Evolutionary conservation across 2,329 filamentous ascomycete species (phyloP), one percentile per base, ranked within the genome.

Genomic region (Tolypocladium cylindrosporum): DNA sequence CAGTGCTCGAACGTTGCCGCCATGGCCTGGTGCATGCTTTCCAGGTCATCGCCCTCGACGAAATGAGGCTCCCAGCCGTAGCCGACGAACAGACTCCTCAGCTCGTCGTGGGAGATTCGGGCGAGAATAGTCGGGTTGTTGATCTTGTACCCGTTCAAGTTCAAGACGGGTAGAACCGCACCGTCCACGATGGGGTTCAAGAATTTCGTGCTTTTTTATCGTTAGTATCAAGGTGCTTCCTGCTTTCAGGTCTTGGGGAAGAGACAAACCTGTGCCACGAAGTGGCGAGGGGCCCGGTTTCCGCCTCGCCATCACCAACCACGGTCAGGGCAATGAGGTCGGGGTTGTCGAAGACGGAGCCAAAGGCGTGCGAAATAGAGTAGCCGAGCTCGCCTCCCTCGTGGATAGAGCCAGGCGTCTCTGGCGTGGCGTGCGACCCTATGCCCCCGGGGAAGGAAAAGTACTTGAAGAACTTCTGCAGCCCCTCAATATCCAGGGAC

Each of bases 101-200:
- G 77, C 72, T 92, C 89, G 61, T 88, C 82, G 69, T 91, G 87
- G 50, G 83, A 82, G 67, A 92, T 87, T 63, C 89, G 84, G 16
- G 88, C 84, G 19, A 91, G 80, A 0, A 92, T 68, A 6, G 85
- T 91, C 10, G 87, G 87, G 71, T 90, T 90, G 76, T 90, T 89
- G 76, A 91, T 91, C 77, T 92, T 92, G 79, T 91, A 92, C 53
- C 89, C 89, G 65, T 92, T 92, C 40, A 92, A 77, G 70, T 92
- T 88, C 13, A 92, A 79, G 7, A 92, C 84, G 0, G 89, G 89
- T 1, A 92, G 78, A 9, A 92, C 89, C 42, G 88, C 89, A 37
- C 89, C 89, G 65, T 91, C 88, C 0, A 82, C 86, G 64, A 89
- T 87, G 5, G 89, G 89, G 68, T 91, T 91, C 62, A 92, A 79